Evolutionary conservation across 441 rosid species (phyloP).

Genomic region (Francoa sonchifolia): DNA sequence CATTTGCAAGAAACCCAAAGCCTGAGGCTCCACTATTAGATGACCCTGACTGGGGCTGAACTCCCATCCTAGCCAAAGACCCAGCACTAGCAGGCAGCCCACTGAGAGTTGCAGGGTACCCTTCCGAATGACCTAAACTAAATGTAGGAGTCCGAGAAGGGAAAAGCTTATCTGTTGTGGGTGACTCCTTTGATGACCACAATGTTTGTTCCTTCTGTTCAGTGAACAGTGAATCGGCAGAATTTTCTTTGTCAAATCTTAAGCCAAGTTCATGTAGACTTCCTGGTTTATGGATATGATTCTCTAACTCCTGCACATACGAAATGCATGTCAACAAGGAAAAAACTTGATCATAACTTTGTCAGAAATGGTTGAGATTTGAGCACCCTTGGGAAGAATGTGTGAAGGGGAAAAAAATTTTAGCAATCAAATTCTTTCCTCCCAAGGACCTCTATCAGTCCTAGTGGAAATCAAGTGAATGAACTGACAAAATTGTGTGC

Average conservation of each 20-base stretch:
- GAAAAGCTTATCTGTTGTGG: conserved; percentile 20
- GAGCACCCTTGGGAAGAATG: too few relatives aligned
- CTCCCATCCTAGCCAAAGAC: conserved; percentile 35
- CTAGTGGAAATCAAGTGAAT: too few relatives aligned
- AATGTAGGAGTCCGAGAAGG: conserved; percentile 15
- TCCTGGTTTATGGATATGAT: conserved; percentile 30
- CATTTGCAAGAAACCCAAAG: conserved; percentile 21
- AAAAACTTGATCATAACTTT: neutral
- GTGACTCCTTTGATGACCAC: conserved; percentile 26
- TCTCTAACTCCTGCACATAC: conserved; percentile 46
- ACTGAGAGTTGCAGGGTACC: conserved; percentile 31
- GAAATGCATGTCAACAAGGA: conserved; percentile 10
- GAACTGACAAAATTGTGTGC: too few relatives aligned
- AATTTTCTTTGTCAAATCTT: conserved; percentile 34
- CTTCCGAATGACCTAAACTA: conserved; percentile 34
- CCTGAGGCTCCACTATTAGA: conserved; percentile 13
- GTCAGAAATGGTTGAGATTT: too few relatives aligned
- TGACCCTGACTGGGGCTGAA: conserved; percentile 28
- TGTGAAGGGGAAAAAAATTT: too few relatives aligned
- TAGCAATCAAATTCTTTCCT: too few relatives aligned
- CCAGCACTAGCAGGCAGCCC: conserved; percentile 25
- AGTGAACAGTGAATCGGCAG: conserved; percentile 30
- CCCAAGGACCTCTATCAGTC: too few relatives aligned
- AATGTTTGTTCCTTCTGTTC: conserved; percentile 47
- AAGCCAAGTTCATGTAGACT: conserved; percentile 25